Conservation (phyloP, 352 stramenopile genomes). For the Pythium insidiosum region DNA sequence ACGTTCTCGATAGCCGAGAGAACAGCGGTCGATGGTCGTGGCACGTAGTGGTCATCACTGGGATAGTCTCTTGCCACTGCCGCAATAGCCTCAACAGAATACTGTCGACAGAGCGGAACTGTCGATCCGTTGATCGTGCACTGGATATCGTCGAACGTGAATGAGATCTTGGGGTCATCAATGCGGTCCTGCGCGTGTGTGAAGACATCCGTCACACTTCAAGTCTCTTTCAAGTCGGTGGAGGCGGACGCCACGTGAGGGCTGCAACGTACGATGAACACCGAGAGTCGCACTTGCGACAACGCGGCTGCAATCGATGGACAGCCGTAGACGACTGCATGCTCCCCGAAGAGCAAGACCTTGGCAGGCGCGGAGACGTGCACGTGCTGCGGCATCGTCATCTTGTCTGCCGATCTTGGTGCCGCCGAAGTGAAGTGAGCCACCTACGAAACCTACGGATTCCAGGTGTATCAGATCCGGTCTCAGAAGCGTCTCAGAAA, state of each 20-base stretch:
- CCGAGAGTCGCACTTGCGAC: conserved; percentile 75
- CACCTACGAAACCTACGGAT: too few species aligned
- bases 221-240: too few species aligned
- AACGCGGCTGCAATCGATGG: conserved; percentile 77
- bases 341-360: conserved; percentile 85
- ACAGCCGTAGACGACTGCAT: conserved; percentile 85
- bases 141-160: too few species aligned
- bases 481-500: too few species aligned
- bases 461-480: too few species aligned
- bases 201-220: too few species aligned
- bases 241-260: too few species aligned
- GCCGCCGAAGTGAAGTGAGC: too few species aligned
- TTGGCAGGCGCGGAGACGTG: conserved; percentile 81
- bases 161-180: too few species aligned
- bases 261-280: conserved; percentile 67
- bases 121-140: not conserved
- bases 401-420: too few species aligned
- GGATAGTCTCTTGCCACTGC: conserved; percentile 22
- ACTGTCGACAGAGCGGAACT: conserved; percentile 24
- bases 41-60: conserved; percentile 42
- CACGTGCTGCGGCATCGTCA: conserved; percentile 16
- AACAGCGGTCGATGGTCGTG: conserved; percentile 27
- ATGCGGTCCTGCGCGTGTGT: not conserved
- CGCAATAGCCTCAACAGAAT: conserved; percentile 20
- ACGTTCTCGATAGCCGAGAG: conserved; percentile 38